These are phyloP conservation scores for Setaria italica DNA, from an alignment of 202 grass and related monocot genomes.

Conservation along the genomic window DNA sequence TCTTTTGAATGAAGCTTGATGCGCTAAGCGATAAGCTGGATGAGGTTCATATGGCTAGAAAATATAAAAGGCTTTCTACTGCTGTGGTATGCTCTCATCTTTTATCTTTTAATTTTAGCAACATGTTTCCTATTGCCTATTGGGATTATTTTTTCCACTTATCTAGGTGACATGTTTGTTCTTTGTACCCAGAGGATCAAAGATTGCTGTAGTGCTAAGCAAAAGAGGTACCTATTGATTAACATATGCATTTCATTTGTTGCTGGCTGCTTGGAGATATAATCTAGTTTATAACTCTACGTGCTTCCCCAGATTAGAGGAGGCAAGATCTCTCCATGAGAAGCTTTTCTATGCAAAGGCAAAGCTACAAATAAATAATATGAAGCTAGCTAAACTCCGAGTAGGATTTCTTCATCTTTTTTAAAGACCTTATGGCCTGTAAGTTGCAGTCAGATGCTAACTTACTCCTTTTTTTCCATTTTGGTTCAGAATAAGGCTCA, in stretches of 20 bases:
- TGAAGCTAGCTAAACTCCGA: constrained; percentile 70
- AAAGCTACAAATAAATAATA: constrained; percentile 76
- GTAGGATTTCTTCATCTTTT: constrained; percentile 52
- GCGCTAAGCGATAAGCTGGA: constrained; percentile 58
- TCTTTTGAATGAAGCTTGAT: constrained; percentile 73
- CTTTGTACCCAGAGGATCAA: constrained; percentile 67
- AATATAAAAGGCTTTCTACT: constrained; percentile 70
- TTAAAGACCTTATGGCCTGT: constrained; percentile 25
- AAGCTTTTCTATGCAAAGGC: constrained; percentile 71
- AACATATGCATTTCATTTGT: constrained; percentile 8
- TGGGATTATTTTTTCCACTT: constrained; percentile 15
- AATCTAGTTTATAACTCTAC: constrained; percentile 16
- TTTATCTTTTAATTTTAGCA: constrained; percentile 39
- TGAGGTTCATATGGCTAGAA: constrained; percentile 62
- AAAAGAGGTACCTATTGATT: constrained; percentile 62
- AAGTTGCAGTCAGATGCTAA: constrained; percentile 41
- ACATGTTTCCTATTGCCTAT: constrained; percentile 29
- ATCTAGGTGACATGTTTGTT: constrained; percentile 45
- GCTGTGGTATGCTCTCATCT: constrained; percentile 70
- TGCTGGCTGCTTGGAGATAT: neutral
- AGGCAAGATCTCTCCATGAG: constrained; percentile 71
- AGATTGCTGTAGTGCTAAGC: constrained; percentile 49
- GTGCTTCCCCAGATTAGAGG: constrained; percentile 57
- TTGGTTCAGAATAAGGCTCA: constrained; percentile 67
- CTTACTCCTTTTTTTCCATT: constrained; percentile 29